phyloP scores from a whole-genome alignment of 2,329 filamentous ascomycete species.

The Clonostachys rhizophaga region DNA sequence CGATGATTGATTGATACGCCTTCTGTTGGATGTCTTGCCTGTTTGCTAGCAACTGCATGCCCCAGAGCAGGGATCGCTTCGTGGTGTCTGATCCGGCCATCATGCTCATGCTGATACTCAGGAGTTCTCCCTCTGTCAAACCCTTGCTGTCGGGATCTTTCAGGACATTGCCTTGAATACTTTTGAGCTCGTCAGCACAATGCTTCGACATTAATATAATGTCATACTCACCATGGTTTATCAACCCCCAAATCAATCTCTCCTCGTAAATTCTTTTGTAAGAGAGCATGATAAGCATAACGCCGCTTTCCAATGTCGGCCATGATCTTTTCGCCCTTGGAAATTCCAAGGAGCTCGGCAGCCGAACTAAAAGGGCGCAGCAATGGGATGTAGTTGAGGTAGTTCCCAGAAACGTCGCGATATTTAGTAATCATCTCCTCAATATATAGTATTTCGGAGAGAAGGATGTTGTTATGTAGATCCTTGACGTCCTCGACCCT shows the following conservation, averaged over 20 bases:
- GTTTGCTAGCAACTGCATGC: constrained; percentile 16
- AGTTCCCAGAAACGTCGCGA: constrained; percentile 9
- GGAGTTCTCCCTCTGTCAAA: constrained; percentile 60
- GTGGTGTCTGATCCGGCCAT: constrained; percentile 14
- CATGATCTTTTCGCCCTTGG: constrained; percentile 1
- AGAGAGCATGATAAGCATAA: constrained; percentile 9
- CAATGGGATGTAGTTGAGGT: constrained; percentile 12
- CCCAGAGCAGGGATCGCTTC: constrained; percentile 17
- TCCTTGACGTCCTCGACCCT: constrained; percentile 16
- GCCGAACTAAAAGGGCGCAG: constrained; percentile 7
- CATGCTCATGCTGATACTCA: constrained; percentile 65
- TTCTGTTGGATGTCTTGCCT: constrained; percentile 17
- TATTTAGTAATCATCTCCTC: constrained; percentile 10
- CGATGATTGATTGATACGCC: constrained; percentile 11
- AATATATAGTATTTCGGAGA: constrained; percentile 11
- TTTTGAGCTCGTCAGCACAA: background rate
- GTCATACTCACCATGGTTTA: constrained; percentile 38
- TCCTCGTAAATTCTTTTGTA: constrained; percentile 8
- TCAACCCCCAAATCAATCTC: constrained; percentile 45
- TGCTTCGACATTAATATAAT: background rate
- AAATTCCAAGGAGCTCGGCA: constrained; percentile 2
- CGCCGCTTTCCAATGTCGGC: constrained; percentile 10
- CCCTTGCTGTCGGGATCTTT: constrained; percentile 61
- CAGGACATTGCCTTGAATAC: constrained; percentile 63
- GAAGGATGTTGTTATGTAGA: constrained; percentile 14